A percentile compares a stretch with the other conserved stretches of the same genome.
phyloP scores from a whole-genome alignment of 768 basidiomycete genomes.

The Gymnopilus dilepis region DNA sequence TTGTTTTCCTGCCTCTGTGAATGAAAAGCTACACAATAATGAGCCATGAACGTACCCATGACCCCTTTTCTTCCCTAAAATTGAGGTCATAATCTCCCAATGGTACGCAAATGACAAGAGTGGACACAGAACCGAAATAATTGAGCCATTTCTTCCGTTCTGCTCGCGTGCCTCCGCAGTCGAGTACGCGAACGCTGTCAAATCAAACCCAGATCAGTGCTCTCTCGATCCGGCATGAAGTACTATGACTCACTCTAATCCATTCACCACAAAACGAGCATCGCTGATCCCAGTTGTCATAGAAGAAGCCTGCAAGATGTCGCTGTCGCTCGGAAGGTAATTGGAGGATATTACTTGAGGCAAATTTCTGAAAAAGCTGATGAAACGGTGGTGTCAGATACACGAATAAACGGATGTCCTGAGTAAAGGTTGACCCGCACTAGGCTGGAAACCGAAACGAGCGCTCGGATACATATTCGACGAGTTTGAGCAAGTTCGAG shows the following conservation, averaged over 20 bases:
- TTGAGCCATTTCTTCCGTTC: not conserved
- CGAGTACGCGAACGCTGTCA: not conserved
- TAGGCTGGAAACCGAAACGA: not conserved
- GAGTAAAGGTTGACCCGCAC: not conserved
- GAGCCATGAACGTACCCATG: not conserved
- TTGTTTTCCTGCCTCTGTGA: not conserved
- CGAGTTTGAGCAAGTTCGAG: too few relatives aligned
- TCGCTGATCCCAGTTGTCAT: not conserved
- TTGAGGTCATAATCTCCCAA: not conserved
- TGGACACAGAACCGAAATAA: not conserved
- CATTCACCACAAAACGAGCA: not conserved
- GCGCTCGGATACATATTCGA: too few relatives aligned
- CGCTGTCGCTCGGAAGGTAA: not conserved
- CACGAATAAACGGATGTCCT: not conserved
- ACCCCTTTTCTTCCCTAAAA: not conserved
- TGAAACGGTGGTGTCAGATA: not conserved
- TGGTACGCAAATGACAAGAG: not conserved
- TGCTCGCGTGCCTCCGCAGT: not conserved
- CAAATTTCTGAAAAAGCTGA: not conserved
- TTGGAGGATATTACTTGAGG: not conserved
- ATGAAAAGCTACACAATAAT: too few relatives aligned
- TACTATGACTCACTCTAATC: not conserved
- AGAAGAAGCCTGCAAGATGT: not conserved
- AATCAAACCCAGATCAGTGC: too few relatives aligned
- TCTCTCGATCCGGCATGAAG: too few relatives aligned